Conservation (phyloP, 306 rosid genomes). For the Urtica urens region DNA sequence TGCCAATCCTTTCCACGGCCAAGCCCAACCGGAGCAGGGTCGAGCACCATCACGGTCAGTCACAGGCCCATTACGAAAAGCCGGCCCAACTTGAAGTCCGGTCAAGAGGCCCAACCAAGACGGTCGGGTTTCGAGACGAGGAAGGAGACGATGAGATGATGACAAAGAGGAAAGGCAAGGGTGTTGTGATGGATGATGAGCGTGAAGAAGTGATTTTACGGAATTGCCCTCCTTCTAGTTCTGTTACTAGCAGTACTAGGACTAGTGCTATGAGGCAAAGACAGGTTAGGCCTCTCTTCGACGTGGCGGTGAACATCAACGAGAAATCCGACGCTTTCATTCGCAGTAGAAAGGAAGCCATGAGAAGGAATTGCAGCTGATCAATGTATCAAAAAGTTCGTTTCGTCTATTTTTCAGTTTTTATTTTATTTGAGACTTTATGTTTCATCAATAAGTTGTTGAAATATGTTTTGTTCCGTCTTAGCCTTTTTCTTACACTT, state of each 20-base stretch:
- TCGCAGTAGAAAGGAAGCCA: slow-evolving; percentile 25
- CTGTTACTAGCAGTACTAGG: not conserved
- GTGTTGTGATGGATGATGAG: not conserved
- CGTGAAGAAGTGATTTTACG: slow-evolving; percentile 2
- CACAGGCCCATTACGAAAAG: not conserved
- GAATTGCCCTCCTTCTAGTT: not conserved
- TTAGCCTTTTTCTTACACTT: too few species aligned
- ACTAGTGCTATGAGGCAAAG: slow-evolving; percentile 1
- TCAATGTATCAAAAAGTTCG: not conserved
- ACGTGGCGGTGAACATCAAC: slow-evolving; percentile 16
- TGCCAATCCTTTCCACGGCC: not conserved
- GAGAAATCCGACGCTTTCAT: slow-evolving; percentile 27
- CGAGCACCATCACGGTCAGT: slow-evolving; percentile 5
- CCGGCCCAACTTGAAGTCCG: not conserved
- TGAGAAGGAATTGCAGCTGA: slow-evolving; percentile 13
- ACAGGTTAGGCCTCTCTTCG: slow-evolving; percentile 12
- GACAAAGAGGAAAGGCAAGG: slow-evolving; percentile 14
- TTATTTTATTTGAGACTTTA: not conserved
- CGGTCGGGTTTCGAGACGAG: not conserved
- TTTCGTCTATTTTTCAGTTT: not conserved
- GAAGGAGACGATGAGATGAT: slow-evolving; percentile 9
- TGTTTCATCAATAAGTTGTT: slow-evolving; percentile 9
- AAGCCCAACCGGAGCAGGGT: not conserved
- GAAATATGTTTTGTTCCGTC: not conserved
- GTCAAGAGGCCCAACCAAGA: not conserved